Percentiles rank a stretch among this genome's conserved stretches.
These are phyloP conservation scores for Psilocybe sp. DNA, from an alignment of 768 basidiomycete genomes.

Conservation along the genomic window DNA sequence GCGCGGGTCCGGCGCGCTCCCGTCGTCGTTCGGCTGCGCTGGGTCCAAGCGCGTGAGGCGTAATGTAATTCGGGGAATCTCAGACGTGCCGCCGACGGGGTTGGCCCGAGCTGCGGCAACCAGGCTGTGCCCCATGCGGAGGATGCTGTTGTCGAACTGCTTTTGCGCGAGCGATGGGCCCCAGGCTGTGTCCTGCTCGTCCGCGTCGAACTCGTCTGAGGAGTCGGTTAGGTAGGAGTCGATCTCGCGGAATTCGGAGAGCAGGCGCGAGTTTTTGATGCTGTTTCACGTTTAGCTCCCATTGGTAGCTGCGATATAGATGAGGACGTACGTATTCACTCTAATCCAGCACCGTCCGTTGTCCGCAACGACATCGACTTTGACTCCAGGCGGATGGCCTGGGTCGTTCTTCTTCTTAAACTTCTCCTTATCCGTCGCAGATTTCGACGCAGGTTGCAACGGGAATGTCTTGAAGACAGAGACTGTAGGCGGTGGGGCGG, in stretches of 20 bases:
- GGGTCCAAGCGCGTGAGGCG: conserved; percentile 71
- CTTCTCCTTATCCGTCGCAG: conserved; percentile 13
- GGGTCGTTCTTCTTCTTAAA: conserved; percentile 13
- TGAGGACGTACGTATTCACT: conserved; percentile 74
- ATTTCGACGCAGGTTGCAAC: conserved; percentile 7
- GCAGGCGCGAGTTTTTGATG: conserved; percentile 71
- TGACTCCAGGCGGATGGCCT: conserved; percentile 39
- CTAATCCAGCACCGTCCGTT: conserved; percentile 78
- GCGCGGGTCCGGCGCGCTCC: conserved; percentile 41
- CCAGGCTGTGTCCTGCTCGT: conserved; percentile 44
- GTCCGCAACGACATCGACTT: conserved; percentile 80
- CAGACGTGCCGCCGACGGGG: conserved; percentile 36
- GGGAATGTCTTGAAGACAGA: conserved; percentile 58
- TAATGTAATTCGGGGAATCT: conserved; percentile 50
- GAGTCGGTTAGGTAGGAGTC: conserved; percentile 75
- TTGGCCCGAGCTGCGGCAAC: conserved; percentile 61
- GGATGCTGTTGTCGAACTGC: conserved; percentile 69
- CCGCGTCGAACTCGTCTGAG: conserved; percentile 44
- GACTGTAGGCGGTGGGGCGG: conserved; percentile 54
- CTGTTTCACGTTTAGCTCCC: conserved; percentile 31
- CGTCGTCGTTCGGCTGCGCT: conserved; percentile 17
- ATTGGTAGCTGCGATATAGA: neutral
- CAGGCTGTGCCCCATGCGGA: conserved; percentile 69
- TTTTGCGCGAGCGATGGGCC: conserved; percentile 43
- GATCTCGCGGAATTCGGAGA: conserved; percentile 80